Percentiles rank a stretch among this genome's conserved stretches.
Conservation (phyloP, 352 stramenopile genomes). For the Synura sp. region DNA sequence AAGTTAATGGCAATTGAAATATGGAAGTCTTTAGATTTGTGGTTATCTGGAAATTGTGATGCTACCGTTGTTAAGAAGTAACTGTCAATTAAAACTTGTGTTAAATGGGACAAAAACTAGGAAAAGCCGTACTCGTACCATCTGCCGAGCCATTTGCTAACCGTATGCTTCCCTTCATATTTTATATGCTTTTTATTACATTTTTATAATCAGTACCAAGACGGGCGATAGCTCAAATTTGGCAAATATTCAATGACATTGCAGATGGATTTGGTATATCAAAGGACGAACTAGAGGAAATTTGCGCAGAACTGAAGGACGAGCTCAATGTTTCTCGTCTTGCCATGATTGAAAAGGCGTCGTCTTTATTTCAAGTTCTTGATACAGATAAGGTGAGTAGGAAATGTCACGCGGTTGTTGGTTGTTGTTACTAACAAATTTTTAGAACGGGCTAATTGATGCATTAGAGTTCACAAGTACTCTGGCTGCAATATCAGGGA, state of each 20-base stretch:
- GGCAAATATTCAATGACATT: neutral
- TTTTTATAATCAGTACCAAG: neutral
- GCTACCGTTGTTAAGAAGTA: no score
- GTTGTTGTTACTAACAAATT: neutral
- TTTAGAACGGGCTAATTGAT: conserved; percentile 39
- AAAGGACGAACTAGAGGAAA: neutral
- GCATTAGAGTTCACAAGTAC: neutral
- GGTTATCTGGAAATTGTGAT: no score
- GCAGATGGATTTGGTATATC: neutral
- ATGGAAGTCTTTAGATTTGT: no score
- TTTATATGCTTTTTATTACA: neutral
- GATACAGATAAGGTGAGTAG: neutral
- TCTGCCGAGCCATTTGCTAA: neutral
- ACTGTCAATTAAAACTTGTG: no score
- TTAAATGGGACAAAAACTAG: neutral
- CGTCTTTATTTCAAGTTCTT: neutral
- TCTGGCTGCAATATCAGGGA: conserved; percentile 16
- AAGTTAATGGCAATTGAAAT: no score
- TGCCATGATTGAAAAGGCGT: neutral
- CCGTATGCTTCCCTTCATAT: neutral
- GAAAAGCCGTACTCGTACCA: neutral
- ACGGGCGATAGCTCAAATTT: neutral
- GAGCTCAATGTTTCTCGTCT: neutral
- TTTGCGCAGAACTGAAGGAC: conserved; percentile 14
- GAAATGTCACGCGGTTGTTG: neutral